Conservation (phyloP, 805 yeast genomes). For the Ogataea degrootiae region DNA sequence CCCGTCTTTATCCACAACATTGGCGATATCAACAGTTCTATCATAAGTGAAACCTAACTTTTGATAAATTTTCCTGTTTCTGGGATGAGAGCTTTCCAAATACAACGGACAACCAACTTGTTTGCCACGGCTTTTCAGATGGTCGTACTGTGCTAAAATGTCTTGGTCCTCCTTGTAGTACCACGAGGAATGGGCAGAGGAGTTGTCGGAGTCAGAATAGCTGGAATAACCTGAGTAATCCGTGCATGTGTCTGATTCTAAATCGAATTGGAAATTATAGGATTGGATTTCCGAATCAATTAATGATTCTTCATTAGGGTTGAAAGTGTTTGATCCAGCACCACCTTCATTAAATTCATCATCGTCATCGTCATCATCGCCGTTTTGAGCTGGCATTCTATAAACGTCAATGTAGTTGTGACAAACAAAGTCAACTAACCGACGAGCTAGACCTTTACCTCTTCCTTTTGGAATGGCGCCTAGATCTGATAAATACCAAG, state of each 20-base stretch:
- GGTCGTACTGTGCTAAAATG: conserved; percentile 29
- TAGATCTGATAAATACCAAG: conserved; percentile 57
- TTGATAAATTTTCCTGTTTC: conserved; percentile 47
- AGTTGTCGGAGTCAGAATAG: conserved; percentile 26
- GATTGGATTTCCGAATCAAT: conserved; percentile 31
- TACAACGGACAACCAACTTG: conserved; percentile 36
- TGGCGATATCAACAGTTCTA: conserved; percentile 31
- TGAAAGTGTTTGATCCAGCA: conserved; percentile 11
- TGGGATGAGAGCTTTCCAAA: conserved; percentile 53
- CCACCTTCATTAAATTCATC: conserved; percentile 15
- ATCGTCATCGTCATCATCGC: conserved; percentile 12
- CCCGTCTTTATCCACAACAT: conserved; percentile 25
- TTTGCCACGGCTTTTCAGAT: conserved; percentile 24
- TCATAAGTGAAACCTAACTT: conserved; percentile 47
- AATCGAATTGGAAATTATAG: conserved; percentile 29
- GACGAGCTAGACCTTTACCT: conserved; percentile 55
- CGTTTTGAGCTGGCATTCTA: conserved; percentile 12
- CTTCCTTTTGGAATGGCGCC: conserved; percentile 55
- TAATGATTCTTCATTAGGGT: conserved; percentile 24
- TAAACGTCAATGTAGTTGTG: conserved; percentile 38
- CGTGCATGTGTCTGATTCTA: conserved; percentile 30
- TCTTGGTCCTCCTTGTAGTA: conserved; percentile 33
- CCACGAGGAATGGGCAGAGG: conserved; percentile 32
- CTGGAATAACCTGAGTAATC: conserved; percentile 32
- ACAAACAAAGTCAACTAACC: conserved; percentile 45